These are phyloP conservation scores for Globisporangium yorkense DNA, from an alignment of 352 stramenopile species.

Conservation along the genomic window DNA sequence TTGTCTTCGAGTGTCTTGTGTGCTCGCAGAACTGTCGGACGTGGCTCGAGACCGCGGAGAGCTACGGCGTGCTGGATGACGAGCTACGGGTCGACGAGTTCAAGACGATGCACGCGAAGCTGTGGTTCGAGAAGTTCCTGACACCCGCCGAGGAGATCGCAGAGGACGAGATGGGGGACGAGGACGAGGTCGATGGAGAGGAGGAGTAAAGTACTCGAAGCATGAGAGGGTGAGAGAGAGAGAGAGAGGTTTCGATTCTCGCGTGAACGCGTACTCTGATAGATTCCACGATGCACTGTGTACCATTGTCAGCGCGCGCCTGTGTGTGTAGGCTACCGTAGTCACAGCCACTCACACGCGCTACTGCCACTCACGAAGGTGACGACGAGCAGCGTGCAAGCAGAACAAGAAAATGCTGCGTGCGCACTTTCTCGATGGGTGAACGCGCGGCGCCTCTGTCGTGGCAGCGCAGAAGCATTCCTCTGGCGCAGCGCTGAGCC, in stretches of 20 bases:
- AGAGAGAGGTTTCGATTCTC: not conserved
- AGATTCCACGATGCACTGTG: too few relatives aligned
- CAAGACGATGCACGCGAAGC: slow-evolving; percentile 33
- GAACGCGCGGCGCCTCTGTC: not conserved
- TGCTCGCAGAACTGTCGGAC: slow-evolving; percentile 43
- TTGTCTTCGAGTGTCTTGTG: not conserved
- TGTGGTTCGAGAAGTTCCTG: slow-evolving; percentile 57
- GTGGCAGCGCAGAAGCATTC: not conserved
- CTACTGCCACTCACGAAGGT: too few relatives aligned
- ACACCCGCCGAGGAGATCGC: slow-evolving; percentile 30
- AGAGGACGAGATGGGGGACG: slow-evolving; percentile 12
- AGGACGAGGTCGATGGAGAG: slow-evolving; percentile 2
- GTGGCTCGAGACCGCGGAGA: slow-evolving; percentile 78
- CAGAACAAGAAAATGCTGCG: not conserved
- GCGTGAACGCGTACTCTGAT: too few relatives aligned
- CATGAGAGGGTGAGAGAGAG: too few relatives aligned
- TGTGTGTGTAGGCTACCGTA: not conserved
- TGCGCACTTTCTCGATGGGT: not conserved
- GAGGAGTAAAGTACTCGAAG: too few relatives aligned
- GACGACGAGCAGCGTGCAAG: too few relatives aligned
- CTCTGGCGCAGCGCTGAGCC: too few relatives aligned
- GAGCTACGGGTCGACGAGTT: slow-evolving; percentile 68
- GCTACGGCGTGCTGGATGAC: slow-evolving; percentile 69
- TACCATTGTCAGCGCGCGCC: too few relatives aligned
- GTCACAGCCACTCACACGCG: not conserved